These are phyloP conservation scores for Trichoderma arundinaceum DNA, from an alignment of 2,329 filamentous ascomycete species.

Conservation along the genomic window DNA sequence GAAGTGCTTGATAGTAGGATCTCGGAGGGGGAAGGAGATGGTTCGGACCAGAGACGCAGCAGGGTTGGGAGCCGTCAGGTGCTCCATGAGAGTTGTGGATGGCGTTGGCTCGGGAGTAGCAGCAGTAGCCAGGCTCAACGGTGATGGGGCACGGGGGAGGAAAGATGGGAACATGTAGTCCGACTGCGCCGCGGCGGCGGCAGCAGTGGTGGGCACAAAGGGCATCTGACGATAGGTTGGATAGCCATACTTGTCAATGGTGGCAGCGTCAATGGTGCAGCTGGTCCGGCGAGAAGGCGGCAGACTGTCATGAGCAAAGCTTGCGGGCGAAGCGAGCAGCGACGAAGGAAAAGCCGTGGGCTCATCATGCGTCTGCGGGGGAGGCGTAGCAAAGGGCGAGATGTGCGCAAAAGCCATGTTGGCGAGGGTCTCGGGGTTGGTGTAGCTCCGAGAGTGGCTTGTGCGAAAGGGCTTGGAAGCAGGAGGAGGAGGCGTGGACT, in stretches of 20 bases:
- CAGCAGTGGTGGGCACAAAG: conserved; percentile 39
- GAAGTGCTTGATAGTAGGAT: conserved; percentile 77
- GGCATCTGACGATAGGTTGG: conserved; percentile 83
- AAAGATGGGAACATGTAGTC: conserved; percentile 55
- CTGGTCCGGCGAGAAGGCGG: conserved; percentile 59
- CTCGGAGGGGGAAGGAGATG: conserved; percentile 71
- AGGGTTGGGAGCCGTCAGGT: conserved; percentile 80
- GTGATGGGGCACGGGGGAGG: conserved; percentile 54
- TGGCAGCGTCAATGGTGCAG: conserved; percentile 69
- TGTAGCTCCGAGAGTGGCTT: conserved; percentile 63
- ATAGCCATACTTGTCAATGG: conserved; percentile 75
- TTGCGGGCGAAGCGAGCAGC: conserved; percentile 71
- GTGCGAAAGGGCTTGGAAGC: conserved; percentile 46
- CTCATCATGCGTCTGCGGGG: conserved; percentile 34
- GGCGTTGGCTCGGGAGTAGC: conserved; percentile 51
- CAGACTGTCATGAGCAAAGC: conserved; percentile 53
- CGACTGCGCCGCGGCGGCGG: conserved; percentile 34
- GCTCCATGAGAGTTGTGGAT: conserved; percentile 74
- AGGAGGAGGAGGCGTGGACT: conserved; percentile 40
- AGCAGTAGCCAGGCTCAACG: conserved; percentile 48
- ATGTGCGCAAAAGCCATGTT: conserved; percentile 46
- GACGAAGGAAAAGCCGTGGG: conserved; percentile 47
- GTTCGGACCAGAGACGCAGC: conserved; percentile 81
- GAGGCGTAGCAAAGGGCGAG: conserved; percentile 45
- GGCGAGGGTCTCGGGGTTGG: conserved; percentile 63